Base-by-base conservation (phyloP, 2,329 filamentous ascomycete species). In the Diaporthe caulivora region DNA sequence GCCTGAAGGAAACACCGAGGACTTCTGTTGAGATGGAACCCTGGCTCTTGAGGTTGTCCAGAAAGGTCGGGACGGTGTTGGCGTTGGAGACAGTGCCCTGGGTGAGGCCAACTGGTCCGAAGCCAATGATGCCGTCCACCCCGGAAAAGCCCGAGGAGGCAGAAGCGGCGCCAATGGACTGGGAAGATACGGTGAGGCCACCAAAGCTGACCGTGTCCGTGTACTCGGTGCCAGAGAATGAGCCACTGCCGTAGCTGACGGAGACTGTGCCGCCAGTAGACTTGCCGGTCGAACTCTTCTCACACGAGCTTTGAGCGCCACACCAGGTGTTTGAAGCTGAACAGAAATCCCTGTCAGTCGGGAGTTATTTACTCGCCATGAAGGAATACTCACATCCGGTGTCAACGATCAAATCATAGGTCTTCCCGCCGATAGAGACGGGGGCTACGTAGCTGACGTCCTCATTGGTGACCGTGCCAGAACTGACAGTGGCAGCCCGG, bases 151-250 rank as follows among this genome's bases (percentile, higher is more conserved):
- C 70, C 7, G 70, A 42, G 17, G 70, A 44, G 11, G 47, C 18
- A 7, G 70, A 53, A 60, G 70, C 70, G 26, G 70, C 31, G 29
- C 70, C 70, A 26, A 72, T 72, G 24, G 70, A 72, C 70, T 72
- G 70, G 37, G 70, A 64, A 8, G 70, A 49, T 13, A 72, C 78
- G 8, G 78, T 80, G 34, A 81, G 78, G 37, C 80, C 80, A 37
- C 76, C 78, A 54, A 81, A 81, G 72, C 73, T 80, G 70, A 81
- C 78, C 24, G 68, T 77, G 74, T 81, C 80, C 53, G 74, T 78
- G 72, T 80, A 80, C 72, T 78, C 78, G 4, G 62, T 76, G 44
- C 78, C 78, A 54, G 75, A 77, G 76, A 80, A 80, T 5, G 76
- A 76, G 53, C 77, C 78, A 44, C 77, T 78, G 44, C 78, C 78